Evolutionary conservation across 2,329 filamentous ascomycete genomes (phyloP).

Genomic region (Hypoxylon sp.): DNA sequence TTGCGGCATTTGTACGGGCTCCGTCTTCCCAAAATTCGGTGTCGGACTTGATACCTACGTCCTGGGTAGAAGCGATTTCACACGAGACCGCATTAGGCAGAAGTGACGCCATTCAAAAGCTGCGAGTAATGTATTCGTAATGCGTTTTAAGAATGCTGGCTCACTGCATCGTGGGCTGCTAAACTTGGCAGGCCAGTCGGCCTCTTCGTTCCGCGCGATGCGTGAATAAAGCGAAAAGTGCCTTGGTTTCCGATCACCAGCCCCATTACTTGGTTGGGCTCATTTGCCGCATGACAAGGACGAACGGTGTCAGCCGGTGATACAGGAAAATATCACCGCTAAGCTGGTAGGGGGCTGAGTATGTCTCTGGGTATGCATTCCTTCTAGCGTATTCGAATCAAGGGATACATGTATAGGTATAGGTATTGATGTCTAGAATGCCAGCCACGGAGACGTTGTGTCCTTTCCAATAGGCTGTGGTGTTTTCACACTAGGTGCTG

Average conservation of each 20-base stretch:
- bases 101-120: constrained; percentile 32
- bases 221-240: constrained; percentile 22
- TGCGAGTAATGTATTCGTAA: constrained; percentile 31
- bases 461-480: not conserved
- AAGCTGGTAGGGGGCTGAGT: constrained; percentile 25
- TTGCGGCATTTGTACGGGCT: constrained; percentile 33
- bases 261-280: constrained; percentile 42
- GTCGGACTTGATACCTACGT: constrained; percentile 2
- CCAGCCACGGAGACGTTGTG: constrained; percentile 1
- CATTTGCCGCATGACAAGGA: constrained; percentile 41
- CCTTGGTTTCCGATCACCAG: constrained; percentile 39
- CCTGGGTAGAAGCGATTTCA: constrained; percentile 2
- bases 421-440: not conserved
- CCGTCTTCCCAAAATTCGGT: constrained; percentile 19
- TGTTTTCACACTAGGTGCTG: not conserved
- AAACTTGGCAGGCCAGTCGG: constrained; percentile 27
- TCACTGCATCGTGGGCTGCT: constrained; percentile 13
- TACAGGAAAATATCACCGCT: constrained; percentile 21
- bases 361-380: constrained; percentile 19
- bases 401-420: constrained; percentile 6
- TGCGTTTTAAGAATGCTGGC: constrained; percentile 16
- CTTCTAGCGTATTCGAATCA: constrained; percentile 20
- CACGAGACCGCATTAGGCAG: constrained; percentile 16
- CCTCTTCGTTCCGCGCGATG: constrained; percentile 28
- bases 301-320: constrained; percentile 37